phyloP scores from a whole-genome alignment of 2,329 filamentous ascomycete species.

The Fusarium sp. region DNA sequence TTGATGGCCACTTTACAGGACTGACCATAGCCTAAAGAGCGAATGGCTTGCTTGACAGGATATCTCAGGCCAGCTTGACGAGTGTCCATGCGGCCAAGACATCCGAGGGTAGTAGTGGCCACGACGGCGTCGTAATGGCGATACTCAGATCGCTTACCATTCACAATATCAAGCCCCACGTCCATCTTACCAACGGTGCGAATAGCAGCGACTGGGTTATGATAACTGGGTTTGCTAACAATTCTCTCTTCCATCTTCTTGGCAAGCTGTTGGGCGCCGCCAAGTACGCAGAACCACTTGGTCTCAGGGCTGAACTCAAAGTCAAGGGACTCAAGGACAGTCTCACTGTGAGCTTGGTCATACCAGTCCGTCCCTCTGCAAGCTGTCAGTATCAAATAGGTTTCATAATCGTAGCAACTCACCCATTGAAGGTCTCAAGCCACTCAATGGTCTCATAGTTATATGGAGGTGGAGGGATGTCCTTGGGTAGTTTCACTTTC shows the following conservation, averaged over 20 bases:
- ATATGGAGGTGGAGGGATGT: not conserved
- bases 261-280: constrained; percentile 5
- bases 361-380: constrained; percentile 11
- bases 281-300: constrained; percentile 12
- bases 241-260: not conserved
- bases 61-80: not conserved
- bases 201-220: not conserved
- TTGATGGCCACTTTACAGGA: constrained; percentile 14
- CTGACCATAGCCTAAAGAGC: not conserved
- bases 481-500: not conserved
- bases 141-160: not conserved
- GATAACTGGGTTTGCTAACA: not conserved
- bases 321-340: constrained; percentile 6
- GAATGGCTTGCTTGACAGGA: constrained; percentile 12
- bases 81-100: not conserved
- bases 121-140: not conserved
- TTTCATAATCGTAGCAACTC: fast-evolving
- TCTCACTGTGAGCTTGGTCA: constrained; percentile 5
- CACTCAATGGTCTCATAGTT: constrained; percentile 17
- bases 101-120: constrained; percentile 1
- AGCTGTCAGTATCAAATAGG: not conserved
- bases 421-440: not conserved
- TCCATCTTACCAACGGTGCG: not conserved
- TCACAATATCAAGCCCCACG: not conserved
- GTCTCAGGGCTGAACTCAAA: not conserved